Percentiles rank a stretch among this genome's conserved stretches.
Evolutionary conservation across 805 yeast genomes (phyloP).

Genomic region (Starmera pachycereana): DNA sequence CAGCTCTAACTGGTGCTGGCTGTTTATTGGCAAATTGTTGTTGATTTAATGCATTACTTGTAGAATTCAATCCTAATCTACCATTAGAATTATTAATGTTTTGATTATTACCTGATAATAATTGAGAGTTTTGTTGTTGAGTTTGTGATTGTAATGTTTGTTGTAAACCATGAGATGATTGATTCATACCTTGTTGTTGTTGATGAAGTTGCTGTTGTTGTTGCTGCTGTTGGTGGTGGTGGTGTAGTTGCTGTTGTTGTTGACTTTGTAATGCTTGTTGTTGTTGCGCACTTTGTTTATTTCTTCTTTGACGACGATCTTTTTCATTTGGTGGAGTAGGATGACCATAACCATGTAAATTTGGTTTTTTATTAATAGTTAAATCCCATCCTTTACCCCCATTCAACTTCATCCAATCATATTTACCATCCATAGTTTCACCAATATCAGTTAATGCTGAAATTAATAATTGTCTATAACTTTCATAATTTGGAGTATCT

Average conservation of each 20-base stretch:
- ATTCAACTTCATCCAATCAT: constrained; percentile 76
- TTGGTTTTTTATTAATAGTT: constrained; percentile 63
- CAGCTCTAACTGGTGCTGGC: constrained; percentile 20
- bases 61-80: constrained; percentile 6
- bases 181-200: background rate
- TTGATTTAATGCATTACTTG: constrained; percentile 16
- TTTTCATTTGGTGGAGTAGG: constrained; percentile 39
- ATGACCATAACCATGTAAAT: constrained; percentile 74
- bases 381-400: constrained; percentile 80
- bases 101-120: constrained; percentile 9
- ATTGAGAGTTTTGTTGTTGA: constrained; percentile 8
- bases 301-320: constrained; percentile 17
- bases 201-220: constrained; percentile 1
- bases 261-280: constrained; percentile 18
- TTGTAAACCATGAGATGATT: background rate
- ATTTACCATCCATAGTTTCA: constrained; percentile 53
- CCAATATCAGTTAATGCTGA: constrained; percentile 48
- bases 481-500: constrained; percentile 70
- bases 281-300: constrained; percentile 19
- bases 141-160: constrained; percentile 11
- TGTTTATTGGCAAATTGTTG: constrained; percentile 20
- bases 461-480: constrained; percentile 50
- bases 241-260: constrained; percentile 6
- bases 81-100: constrained; percentile 7
- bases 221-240: constrained; percentile 1